These are phyloP conservation scores for Exsudoporus floridanus DNA, from an alignment of 1,284 basidiomycete genomes.

Conservation along the genomic window DNA sequence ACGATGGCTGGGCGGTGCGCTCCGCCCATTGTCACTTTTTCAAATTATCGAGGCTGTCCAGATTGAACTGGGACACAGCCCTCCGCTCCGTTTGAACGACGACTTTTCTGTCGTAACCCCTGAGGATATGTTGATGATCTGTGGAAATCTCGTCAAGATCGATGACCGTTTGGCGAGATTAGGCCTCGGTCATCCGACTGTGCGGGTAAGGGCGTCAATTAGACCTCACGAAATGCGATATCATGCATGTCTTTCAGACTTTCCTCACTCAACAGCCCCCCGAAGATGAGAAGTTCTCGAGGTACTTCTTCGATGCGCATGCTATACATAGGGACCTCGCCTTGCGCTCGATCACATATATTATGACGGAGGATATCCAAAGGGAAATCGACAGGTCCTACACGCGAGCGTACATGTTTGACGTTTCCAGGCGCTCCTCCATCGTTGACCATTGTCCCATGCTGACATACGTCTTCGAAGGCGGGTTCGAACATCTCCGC, in stretches of 20 bases:
- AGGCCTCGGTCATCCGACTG: slow-evolving; percentile 26
- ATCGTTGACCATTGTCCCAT: slow-evolving; percentile 31
- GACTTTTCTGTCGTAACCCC: slow-evolving; percentile 26
- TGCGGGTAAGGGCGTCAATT: slow-evolving; percentile 18
- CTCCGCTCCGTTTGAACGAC: slow-evolving; percentile 28
- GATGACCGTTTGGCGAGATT: slow-evolving; percentile 24
- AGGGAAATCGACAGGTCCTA: slow-evolving; percentile 25
- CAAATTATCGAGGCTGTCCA: slow-evolving; percentile 34
- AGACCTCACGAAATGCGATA: background rate
- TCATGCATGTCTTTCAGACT: slow-evolving; percentile 13
- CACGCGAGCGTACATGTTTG: slow-evolving; percentile 29
- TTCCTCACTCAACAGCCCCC: slow-evolving; percentile 27
- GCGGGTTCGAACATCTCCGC: slow-evolving; percentile 30
- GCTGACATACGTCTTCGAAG: slow-evolving; percentile 33
- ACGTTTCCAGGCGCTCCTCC: slow-evolving; percentile 26
- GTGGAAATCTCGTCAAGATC: slow-evolving; percentile 31
- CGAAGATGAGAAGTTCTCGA: slow-evolving; percentile 10
- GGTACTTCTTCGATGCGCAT: slow-evolving; percentile 27
- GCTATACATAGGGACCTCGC: slow-evolving; percentile 30
- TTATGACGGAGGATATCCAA: slow-evolving; percentile 29
- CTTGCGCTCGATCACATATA: slow-evolving; percentile 33
- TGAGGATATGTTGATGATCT: slow-evolving; percentile 30
- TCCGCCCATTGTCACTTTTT: slow-evolving; percentile 30
- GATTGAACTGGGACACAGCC: slow-evolving; percentile 25
- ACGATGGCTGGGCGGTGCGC: slow-evolving; percentile 30